phyloP scores from a whole-genome alignment of 768 basidiomycete genomes.

The Mycena amicta region DNA sequence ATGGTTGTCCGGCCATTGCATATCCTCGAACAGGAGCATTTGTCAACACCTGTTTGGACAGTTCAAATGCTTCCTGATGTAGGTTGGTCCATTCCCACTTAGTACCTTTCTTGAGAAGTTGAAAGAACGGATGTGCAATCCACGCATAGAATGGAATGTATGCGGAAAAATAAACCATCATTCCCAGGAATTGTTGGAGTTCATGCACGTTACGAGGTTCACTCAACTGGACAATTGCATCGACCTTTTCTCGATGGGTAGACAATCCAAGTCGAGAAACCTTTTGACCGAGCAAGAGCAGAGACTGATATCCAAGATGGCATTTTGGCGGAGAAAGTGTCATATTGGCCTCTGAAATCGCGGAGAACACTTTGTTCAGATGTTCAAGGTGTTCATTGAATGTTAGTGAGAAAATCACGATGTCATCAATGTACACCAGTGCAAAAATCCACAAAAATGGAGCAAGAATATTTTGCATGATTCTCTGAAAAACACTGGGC shows the following conservation, averaged over 20 bases:
- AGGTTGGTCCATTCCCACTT: constrained; percentile 23
- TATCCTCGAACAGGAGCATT: constrained; percentile 36
- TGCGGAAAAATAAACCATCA: constrained; percentile 38
- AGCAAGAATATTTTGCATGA: constrained; percentile 40
- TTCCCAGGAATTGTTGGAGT: constrained; percentile 37
- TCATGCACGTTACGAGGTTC: constrained; percentile 29
- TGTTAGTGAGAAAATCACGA: constrained; percentile 33
- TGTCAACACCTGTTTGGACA: constrained; percentile 30
- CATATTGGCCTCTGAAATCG: constrained; percentile 29
- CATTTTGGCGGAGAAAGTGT: constrained; percentile 40
- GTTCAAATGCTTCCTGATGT: constrained; percentile 30
- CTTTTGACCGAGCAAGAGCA: constrained; percentile 41
- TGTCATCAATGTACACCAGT: constrained; percentile 46
- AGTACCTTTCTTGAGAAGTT: constrained; percentile 31
- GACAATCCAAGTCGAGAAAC: constrained; percentile 40
- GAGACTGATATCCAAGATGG: constrained; percentile 34
- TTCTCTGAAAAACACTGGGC: constrained; percentile 41
- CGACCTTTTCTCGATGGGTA: constrained; percentile 38
- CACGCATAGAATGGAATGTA: constrained; percentile 38
- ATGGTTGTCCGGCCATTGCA: constrained; percentile 30
- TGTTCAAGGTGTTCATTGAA: constrained; percentile 35
- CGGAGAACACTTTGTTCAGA: constrained; percentile 31
- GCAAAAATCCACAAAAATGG: constrained; percentile 41
- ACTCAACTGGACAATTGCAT: constrained; percentile 33
- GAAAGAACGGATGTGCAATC: constrained; percentile 36